Evolutionary conservation across 352 stramenopile species (phyloP), one percentile per base, ranked within the genome.

Genomic region (Phytophthora lateralis): DNA sequence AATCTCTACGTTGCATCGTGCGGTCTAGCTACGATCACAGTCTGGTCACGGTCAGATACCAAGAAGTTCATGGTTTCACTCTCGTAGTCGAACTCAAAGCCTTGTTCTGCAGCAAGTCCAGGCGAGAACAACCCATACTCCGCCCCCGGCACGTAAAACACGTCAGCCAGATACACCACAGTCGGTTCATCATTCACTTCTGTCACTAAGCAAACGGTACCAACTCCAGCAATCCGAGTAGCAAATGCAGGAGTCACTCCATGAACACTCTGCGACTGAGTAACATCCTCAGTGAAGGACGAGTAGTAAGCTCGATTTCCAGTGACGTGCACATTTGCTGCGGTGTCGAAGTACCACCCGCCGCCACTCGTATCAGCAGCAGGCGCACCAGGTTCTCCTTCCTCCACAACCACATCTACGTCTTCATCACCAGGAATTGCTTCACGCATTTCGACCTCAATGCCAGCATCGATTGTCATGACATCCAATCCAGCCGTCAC

Each of bases 261-360:
- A 20, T 38, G 35, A 15, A 56, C 26, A 42, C 37, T 47, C n/a
- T 47, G 20, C n/a, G 35, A 47, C 14, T 47, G 3, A 6, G 6
- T 32, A 15, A 14, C 27, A 24, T 47, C 21, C 21, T 56, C 49
- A 11, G 35, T 47, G 24, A 39, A 47, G 5, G 49, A 9, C 2
- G 27, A 10, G 17, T 47, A 56, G 15, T 38, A 18, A 2, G n/a
- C 4, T 9, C 34, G 21, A 27, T 56, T 56, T 26, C 35, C 49
- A 29, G 14, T 39, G 21, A 59, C 35, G 11, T 59, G 41, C 27
- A 35, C 39, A 15, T 59, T 59, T 9, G 52, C 50, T 35, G 26
- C 39, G 8, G 52, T 60, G 41, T 51, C 30, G 15, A 60, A 60
- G 41, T 30, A 60, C 4, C 10, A 51, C 42, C 35, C 48, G 24